Evolutionary conservation across 169 alveolate genomes (phyloP).

Genomic region (Besnoitia besnoiti): DNA sequence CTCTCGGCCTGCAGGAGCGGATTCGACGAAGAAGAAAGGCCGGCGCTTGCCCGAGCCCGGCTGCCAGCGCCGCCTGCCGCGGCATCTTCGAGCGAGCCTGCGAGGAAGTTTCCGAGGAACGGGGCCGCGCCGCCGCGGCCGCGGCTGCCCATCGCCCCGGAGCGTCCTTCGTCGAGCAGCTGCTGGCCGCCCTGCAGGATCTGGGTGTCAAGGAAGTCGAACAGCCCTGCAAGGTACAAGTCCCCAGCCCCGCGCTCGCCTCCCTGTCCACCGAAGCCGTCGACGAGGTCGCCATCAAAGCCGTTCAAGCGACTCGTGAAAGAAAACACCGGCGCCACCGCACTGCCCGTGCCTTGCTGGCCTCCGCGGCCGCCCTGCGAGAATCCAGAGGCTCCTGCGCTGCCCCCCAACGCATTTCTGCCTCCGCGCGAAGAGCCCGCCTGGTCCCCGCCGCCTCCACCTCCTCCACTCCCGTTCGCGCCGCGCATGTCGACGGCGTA

Average conservation of each 20-base stretch:
- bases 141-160: neutral
- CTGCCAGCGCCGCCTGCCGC: neutral
- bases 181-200: conserved; percentile 20
- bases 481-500: neutral
- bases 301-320: neutral
- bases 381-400: neutral
- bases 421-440: neutral
- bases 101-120: neutral
- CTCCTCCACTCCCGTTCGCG: neutral
- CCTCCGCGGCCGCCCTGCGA: neutral
- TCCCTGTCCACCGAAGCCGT: neutral
- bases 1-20: neutral
- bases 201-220: conserved; percentile 23
- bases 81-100: neutral
- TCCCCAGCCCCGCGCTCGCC: conserved; percentile 32
- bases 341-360: neutral
- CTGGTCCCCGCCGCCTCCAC: neutral
- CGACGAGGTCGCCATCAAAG: neutral
- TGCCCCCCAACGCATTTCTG: neutral
- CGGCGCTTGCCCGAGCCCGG: neutral
- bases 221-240: conserved; percentile 9
- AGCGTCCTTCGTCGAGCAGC: neutral
- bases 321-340: neutral
- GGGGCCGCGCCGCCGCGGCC: conserved; percentile 15
- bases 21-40: neutral